Percentiles rank a stretch among this genome's conserved stretches.
Conservation (phyloP, 2,329 filamentous ascomycete species). For the Arthrobotrys sphaeroides region DNA sequence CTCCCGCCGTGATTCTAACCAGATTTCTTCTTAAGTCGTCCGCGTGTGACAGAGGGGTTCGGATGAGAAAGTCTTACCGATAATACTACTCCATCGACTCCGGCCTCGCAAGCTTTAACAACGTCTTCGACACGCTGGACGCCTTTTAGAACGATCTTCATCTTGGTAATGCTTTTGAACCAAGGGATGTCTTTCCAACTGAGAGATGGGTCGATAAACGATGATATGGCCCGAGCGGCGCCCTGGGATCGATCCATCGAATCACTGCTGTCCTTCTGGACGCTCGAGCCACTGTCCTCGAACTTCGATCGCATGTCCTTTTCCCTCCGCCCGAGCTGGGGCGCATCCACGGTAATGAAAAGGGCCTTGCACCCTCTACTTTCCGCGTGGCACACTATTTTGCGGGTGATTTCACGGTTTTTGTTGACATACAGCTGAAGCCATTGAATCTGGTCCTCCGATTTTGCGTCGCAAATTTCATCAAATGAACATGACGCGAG, state of each 20-base stretch:
- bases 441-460: conserved; percentile 89
- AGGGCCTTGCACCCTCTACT: conserved; percentile 89
- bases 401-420: conserved; percentile 86
- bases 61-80: conserved; percentile 62
- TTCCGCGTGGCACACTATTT: conserved; percentile 92
- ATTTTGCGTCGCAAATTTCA: conserved; percentile 87
- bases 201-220: conserved; percentile 94
- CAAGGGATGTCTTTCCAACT: conserved; percentile 94
- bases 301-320: conserved; percentile 68
- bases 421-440: conserved; percentile 98
- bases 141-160: conserved; percentile 96
- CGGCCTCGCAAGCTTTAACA: conserved; percentile 80
- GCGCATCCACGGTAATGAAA: conserved; percentile 98
- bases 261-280: conserved; percentile 75
- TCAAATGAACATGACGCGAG: conserved; percentile 97
- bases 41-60: background rate
- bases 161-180: conserved; percentile 88
- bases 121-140: conserved; percentile 97
- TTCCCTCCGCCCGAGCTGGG: conserved; percentile 90
- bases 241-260: conserved; percentile 87
- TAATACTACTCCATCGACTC: conserved; percentile 88
- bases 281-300: conserved; percentile 79
- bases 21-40: too few species aligned
- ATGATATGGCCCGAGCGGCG: conserved; percentile 91
- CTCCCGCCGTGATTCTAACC: conserved; percentile 84